Conservation (phyloP, 106 monocot species). For the Acorus gramineus region DNA sequence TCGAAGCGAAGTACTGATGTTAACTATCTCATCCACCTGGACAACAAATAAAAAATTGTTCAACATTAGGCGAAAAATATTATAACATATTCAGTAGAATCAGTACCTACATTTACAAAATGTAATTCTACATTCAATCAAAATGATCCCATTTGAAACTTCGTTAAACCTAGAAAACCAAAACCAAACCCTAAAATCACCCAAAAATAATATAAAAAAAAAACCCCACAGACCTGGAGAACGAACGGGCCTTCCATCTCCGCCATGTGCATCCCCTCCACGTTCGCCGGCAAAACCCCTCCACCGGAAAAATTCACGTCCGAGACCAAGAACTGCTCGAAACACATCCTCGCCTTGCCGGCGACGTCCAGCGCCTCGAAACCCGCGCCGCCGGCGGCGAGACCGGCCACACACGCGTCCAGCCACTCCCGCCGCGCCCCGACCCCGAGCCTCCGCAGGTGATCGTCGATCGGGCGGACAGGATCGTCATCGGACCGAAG, state of each 20-base stretch:
- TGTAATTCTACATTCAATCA: too few species aligned
- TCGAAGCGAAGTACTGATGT: conserved; percentile 50
- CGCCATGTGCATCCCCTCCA: conserved; percentile 46
- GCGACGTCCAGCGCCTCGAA: conserved; percentile 33
- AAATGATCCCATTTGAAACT: too few species aligned
- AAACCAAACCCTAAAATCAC: not conserved
- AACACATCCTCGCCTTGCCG: conserved; percentile 56
- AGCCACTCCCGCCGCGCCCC: conserved; percentile 59
- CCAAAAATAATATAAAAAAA: too few species aligned
- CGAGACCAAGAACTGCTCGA: conserved; percentile 64
- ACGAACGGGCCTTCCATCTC: conserved; percentile 83
- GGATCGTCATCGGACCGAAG: not conserved
- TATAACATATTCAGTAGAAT: too few species aligned
- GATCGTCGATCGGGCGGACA: conserved; percentile 21
- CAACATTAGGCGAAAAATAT: not conserved
- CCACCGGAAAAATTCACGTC: conserved; percentile 72
- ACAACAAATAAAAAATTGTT: conserved; percentile 1
- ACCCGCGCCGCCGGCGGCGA: conserved; percentile 15
- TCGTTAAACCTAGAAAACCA: not conserved
- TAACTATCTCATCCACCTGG: conserved; percentile 84
- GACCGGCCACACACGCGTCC: conserved; percentile 28
- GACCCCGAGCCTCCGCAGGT: conserved; percentile 47
- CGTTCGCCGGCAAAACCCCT: conserved; percentile 63
- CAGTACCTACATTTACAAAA: too few species aligned
- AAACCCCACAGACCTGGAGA: conserved; percentile 47